Evolutionary conservation across 164 flowering plant genomes (phyloP).

Genomic region (Euptelea pleiosperma): DNA sequence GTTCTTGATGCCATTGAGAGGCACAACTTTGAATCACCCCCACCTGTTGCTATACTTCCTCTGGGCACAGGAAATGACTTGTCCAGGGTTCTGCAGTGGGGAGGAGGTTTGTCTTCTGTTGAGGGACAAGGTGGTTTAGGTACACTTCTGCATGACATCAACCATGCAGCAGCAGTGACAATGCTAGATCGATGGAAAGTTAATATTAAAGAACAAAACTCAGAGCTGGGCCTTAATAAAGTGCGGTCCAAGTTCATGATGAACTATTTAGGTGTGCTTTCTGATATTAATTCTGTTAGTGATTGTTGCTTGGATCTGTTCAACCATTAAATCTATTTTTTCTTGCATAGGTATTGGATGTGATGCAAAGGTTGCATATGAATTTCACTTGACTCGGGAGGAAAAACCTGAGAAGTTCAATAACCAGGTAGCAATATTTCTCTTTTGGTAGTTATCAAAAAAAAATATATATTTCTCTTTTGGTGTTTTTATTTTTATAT

Average conservation of each 20-base stretch:
- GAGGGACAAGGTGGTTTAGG: constrained; percentile 61
- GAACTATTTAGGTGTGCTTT: constrained; percentile 60
- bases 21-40: constrained; percentile 74
- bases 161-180: constrained; percentile 70
- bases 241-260: constrained; percentile 58
- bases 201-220: constrained; percentile 40
- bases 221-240: constrained; percentile 22
- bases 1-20: constrained; percentile 76
- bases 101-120: constrained; percentile 57
- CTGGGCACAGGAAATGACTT: constrained; percentile 83
- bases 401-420: constrained; percentile 65
- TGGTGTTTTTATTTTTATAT: too few species aligned
- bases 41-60: constrained; percentile 79
- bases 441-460: background rate
- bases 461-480: too few species aligned
- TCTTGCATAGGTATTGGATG: constrained; percentile 63
- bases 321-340: constrained; percentile 1
- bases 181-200: constrained; percentile 80
- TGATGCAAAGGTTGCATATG: constrained; percentile 83
- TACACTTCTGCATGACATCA: constrained; percentile 53
- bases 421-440: constrained; percentile 47
- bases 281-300: background rate
- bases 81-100: constrained; percentile 74
- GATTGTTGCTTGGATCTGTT: background rate
- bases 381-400: constrained; percentile 60